Evolutionary conservation across 768 basidiomycete species (phyloP).

Genomic region (Butyriboletus loyo): DNA sequence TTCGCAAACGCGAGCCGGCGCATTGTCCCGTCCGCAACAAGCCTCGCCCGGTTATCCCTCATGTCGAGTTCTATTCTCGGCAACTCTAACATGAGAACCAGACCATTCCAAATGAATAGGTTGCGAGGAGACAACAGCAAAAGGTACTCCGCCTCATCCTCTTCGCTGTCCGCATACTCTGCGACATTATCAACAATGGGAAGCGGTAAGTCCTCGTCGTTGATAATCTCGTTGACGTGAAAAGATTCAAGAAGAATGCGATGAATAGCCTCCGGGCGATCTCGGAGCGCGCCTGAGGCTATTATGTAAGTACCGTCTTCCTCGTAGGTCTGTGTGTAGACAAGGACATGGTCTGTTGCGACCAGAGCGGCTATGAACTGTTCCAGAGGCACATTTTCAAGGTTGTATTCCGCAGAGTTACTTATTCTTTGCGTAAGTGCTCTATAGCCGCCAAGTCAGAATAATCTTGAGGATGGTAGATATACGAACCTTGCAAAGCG

Average conservation of each 20-base stretch:
- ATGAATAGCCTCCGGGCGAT: conserved; percentile 72
- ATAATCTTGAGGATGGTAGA: background rate
- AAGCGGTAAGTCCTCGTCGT: conserved; percentile 46
- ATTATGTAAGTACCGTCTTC: conserved; percentile 91
- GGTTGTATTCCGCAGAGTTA: conserved; percentile 87
- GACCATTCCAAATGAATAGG: conserved; percentile 90
- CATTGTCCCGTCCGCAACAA: conserved; percentile 88
- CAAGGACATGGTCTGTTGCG: conserved; percentile 86
- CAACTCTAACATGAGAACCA: conserved; percentile 74
- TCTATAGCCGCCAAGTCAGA: conserved; percentile 32
- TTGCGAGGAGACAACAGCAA: conserved; percentile 82
- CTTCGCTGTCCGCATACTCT: conserved; percentile 45
- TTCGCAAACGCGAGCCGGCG: conserved; percentile 74
- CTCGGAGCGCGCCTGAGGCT: conserved; percentile 72
- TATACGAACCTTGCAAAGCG: conserved; percentile 75
- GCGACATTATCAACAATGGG: conserved; percentile 37
- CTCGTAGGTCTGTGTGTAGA: conserved; percentile 85
- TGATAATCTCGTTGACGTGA: conserved; percentile 61
- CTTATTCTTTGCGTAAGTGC: conserved; percentile 83
- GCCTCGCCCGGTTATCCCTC: conserved; percentile 84
- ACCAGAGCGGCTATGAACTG: conserved; percentile 78
- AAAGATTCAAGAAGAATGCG: conserved; percentile 85
- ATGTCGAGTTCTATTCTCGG: conserved; percentile 78
- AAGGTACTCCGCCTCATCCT: conserved; percentile 68
- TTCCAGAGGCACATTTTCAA: conserved; percentile 72